phyloP scores from a whole-genome alignment of 441 rosid species.

The Flueggea neowawraea region DNA sequence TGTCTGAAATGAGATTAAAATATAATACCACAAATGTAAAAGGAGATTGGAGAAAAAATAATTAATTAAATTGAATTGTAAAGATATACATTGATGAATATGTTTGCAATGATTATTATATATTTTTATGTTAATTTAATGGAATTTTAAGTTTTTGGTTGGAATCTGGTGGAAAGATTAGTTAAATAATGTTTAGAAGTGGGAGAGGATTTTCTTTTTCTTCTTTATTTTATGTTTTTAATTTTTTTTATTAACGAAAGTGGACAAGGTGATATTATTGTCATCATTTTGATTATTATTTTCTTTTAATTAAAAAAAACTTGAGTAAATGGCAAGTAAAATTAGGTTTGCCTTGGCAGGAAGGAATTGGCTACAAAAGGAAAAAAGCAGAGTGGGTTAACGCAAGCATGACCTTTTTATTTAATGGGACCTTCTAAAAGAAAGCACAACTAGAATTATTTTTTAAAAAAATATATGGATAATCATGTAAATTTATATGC shows the following conservation, averaged over 20 bases:
- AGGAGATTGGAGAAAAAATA: conserved; percentile 2
- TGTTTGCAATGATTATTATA: conserved; percentile 26
- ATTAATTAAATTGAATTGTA: conserved; percentile 16
- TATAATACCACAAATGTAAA: conserved; percentile 15
- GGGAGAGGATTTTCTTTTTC: conserved; percentile 27
- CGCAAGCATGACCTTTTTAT: conserved; percentile 43
- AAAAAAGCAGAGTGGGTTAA: conserved; percentile 22
- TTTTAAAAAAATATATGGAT: no score
- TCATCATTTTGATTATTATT: conserved; percentile 17
- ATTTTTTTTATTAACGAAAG: conserved; percentile 26
- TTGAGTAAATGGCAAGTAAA: conserved; percentile 59
- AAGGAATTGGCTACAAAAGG: conserved; percentile 34
- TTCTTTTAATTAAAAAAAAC: conserved; percentile 10
- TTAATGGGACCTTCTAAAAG: conserved; percentile 20
- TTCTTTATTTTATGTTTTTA: background rate
- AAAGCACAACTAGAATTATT: background rate
- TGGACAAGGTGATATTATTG: conserved; percentile 37
- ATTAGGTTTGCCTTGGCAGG: conserved; percentile 38
- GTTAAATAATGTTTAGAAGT: conserved; percentile 37
- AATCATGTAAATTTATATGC: no score
- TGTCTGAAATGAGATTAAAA: conserved; percentile 38
- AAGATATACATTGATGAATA: conserved; percentile 32
- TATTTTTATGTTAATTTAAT: conserved; percentile 12
- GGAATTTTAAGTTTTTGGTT: conserved; percentile 38
- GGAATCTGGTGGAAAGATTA: conserved; percentile 52